phyloP scores from a whole-genome alignment of 495 filamentous ascomycete genomes.

The Trichocladium antarcticum region DNA sequence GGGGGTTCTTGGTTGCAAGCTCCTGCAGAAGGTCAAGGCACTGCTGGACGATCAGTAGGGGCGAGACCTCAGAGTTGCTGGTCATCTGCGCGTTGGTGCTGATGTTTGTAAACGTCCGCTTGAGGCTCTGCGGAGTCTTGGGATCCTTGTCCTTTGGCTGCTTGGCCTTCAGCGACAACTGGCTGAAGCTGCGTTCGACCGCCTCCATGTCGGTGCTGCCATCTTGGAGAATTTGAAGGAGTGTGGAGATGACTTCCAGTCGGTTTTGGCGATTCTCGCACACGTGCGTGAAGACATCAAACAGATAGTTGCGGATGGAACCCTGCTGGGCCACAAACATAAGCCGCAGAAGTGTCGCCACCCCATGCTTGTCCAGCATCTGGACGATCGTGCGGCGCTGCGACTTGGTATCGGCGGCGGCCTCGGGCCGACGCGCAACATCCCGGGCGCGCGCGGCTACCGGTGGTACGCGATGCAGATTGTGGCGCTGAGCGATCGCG shows the following conservation, averaged over 20 bases:
- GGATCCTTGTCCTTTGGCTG: constrained; percentile 52
- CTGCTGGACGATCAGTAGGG: constrained; percentile 90
- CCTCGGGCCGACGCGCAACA: constrained; percentile 20
- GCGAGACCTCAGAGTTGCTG: constrained; percentile 68
- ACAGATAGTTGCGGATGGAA: constrained; percentile 61
- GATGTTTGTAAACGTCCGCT: constrained; percentile 53
- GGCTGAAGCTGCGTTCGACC: constrained; percentile 88
- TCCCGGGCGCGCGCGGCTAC: constrained; percentile 20
- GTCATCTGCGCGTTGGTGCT: constrained; percentile 38
- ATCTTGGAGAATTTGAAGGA: constrained; percentile 93
- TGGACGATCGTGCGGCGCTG: constrained; percentile 74
- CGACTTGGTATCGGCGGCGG: constrained; percentile 43
- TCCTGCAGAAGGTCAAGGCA: constrained; percentile 73
- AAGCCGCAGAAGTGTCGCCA: constrained; percentile 84
- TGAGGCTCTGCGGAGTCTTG: constrained; percentile 70
- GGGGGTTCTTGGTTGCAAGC: constrained; percentile 64
- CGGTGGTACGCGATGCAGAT: constrained; percentile 14
- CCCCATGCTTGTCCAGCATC: constrained; percentile 90
- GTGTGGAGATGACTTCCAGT: constrained; percentile 82
- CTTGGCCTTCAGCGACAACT: constrained; percentile 83
- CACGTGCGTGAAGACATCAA: constrained; percentile 74
- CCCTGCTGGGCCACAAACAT: constrained; percentile 94
- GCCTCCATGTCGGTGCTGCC: constrained; percentile 85
- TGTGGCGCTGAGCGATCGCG: constrained; percentile 34
- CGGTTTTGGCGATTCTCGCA: constrained; percentile 92